Percentiles rank a stretch among this genome's conserved stretches.
These are phyloP conservation scores for Talaromyces islandicus DNA, from an alignment of 2,329 filamentous ascomycete genomes.

Conservation along the genomic window DNA sequence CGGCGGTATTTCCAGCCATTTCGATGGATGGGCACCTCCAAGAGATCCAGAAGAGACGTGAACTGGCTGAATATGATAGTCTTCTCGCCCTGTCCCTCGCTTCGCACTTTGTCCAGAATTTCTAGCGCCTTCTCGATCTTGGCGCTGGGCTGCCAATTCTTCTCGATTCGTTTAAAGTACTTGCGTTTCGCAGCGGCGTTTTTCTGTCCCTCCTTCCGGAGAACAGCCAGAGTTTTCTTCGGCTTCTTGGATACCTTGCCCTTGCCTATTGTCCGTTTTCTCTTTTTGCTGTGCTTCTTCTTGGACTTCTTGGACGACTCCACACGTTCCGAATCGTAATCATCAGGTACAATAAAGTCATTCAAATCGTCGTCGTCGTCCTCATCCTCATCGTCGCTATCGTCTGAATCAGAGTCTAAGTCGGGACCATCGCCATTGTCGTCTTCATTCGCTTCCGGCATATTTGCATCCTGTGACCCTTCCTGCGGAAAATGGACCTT, in stretches of 20 bases:
- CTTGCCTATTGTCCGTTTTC: slow-evolving; percentile 21
- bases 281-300: neutral
- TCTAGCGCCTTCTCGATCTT: slow-evolving; percentile 67
- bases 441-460: slow-evolving; percentile 30
- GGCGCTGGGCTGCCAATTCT: slow-evolving; percentile 66
- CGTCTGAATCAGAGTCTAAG: slow-evolving; percentile 28
- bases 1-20: slow-evolving; percentile 56
- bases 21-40: slow-evolving; percentile 65
- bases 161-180: slow-evolving; percentile 64
- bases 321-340: slow-evolving; percentile 17
- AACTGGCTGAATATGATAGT: slow-evolving; percentile 79
- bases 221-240: slow-evolving; percentile 53
- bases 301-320: slow-evolving; percentile 3
- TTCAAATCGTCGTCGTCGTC: slow-evolving; percentile 12
- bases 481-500: slow-evolving; percentile 61
- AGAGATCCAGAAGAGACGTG: slow-evolving; percentile 69
- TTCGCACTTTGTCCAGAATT: slow-evolving; percentile 50
- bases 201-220: slow-evolving; percentile 61
- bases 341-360: slow-evolving; percentile 15
- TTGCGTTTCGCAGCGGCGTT: slow-evolving; percentile 60
- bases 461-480: slow-evolving; percentile 9
- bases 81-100: slow-evolving; percentile 57
- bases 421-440: slow-evolving; percentile 21
- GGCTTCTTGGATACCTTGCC: slow-evolving; percentile 37
- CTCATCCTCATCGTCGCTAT: slow-evolving; percentile 36